Conservation (phyloP, 352 stramenopile species). For the Plasmopara muralis region DNA sequence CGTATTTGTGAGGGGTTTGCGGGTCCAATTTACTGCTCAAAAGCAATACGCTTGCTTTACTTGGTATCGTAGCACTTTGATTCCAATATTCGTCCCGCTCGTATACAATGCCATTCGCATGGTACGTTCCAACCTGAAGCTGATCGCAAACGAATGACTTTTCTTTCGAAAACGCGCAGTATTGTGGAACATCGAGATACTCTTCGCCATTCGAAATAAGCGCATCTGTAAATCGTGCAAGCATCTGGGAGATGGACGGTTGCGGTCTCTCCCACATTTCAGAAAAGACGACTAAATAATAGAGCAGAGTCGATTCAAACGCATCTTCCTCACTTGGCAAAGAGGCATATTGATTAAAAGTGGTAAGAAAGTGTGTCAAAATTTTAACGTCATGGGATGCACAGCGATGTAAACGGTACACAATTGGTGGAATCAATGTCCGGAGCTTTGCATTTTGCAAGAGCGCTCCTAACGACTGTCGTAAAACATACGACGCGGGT, state of each 20-base stretch:
- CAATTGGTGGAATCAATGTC: conserved; percentile 29
- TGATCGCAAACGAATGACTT: conserved; percentile 24
- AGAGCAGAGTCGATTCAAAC: conserved; percentile 23
- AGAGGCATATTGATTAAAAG: conserved; percentile 1
- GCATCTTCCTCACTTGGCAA: conserved; percentile 17
- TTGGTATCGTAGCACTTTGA: conserved; percentile 35
- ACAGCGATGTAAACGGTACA: conserved; percentile 38
- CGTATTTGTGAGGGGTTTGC: conserved; percentile 49
- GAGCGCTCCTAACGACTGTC: conserved; percentile 20
- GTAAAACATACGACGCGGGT: conserved; percentile 24
- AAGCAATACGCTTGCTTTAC: conserved; percentile 35
- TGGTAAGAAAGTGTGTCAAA: conserved; percentile 20
- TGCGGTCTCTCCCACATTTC: conserved; percentile 47
- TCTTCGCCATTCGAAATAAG: conserved; percentile 19
- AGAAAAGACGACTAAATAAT: conserved; percentile 46
- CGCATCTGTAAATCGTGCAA: conserved; percentile 18
- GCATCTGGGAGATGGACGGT: conserved; percentile 13
- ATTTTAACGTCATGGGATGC: conserved; percentile 21
- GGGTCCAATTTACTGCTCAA: conserved; percentile 45
- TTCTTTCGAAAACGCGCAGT: conserved; percentile 53
- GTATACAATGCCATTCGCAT: conserved; percentile 30
- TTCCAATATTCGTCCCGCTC: conserved; percentile 54
- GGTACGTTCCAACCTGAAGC: conserved; percentile 20
- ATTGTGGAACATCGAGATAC: conserved; percentile 24
- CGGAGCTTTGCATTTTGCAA: conserved; percentile 19